Percentiles rank a stretch among this genome's conserved stretches.
Evolutionary conservation across 2,329 filamentous ascomycete species (phyloP).

Genomic region (Hypoxylon sp.): DNA sequence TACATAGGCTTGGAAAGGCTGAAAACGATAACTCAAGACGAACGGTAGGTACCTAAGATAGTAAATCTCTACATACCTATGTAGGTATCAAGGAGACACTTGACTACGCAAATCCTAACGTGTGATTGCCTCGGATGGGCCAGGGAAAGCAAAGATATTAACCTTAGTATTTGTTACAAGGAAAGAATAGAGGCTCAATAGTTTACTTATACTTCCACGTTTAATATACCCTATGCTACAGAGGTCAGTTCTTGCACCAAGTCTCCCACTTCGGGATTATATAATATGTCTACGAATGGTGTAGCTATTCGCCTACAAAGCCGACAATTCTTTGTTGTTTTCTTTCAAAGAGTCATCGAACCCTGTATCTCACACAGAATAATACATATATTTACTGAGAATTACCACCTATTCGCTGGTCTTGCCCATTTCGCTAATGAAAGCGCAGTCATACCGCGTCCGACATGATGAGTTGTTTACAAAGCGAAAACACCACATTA

Average conservation of each 20-base stretch:
- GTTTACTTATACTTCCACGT: constrained; percentile 3
- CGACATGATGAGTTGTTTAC: neutral
- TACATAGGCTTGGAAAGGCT: too few species aligned
- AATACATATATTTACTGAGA: too few species aligned
- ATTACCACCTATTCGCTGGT: too few species aligned
- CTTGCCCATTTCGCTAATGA: neutral
- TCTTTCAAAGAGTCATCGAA: neutral
- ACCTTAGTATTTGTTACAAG: too few species aligned
- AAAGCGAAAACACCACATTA: neutral
- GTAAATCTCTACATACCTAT: too few species aligned
- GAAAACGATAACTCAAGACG: too few species aligned
- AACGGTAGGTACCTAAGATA: too few species aligned
- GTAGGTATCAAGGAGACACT: constrained; percentile 8
- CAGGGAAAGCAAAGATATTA: too few species aligned
- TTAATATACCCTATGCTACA: neutral
- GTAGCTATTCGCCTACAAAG: neutral
- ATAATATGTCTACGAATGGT: constrained; percentile 30
- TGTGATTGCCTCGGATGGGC: constrained; percentile 24
- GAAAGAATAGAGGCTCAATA: neutral
- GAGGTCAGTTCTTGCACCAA: constrained; percentile 31
- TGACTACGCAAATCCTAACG: constrained; percentile 12
- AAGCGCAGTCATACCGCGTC: neutral
- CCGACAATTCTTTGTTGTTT: neutral
- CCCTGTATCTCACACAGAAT: neutral
- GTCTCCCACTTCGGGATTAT: constrained; percentile 25